Evolutionary conservation across 2,329 filamentous ascomycete species (phyloP).

Genomic region (Thermoascus crustaceus): DNA sequence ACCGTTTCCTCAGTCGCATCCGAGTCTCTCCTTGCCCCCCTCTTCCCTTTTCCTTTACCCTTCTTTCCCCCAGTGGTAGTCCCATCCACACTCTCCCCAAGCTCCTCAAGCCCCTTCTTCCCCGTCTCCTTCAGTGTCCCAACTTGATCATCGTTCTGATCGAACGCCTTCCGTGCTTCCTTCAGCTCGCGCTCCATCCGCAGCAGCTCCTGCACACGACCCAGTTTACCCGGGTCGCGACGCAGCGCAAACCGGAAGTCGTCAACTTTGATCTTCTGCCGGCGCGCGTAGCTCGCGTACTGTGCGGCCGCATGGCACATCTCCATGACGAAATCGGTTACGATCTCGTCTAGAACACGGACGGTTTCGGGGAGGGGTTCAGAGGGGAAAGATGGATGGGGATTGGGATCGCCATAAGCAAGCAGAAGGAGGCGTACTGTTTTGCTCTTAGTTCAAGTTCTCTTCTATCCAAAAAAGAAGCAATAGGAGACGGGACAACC

Average conservation of each 20-base stretch:
- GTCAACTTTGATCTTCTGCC: slow-evolving; percentile 96
- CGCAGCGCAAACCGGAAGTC: slow-evolving; percentile 94
- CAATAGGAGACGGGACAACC: neutral
- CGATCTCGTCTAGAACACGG: slow-evolving; percentile 83
- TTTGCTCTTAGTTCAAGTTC: slow-evolving; percentile 3
- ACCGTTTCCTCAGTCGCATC: slow-evolving; percentile 29
- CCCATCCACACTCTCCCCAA: slow-evolving; percentile 18
- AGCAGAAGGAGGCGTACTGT: slow-evolving; percentile 36
- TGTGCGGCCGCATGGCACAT: slow-evolving; percentile 84
- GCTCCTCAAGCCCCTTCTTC: slow-evolving; percentile 26
- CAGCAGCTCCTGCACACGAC: slow-evolving; percentile 80
- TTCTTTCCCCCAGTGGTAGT: slow-evolving; percentile 23
- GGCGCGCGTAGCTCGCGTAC: slow-evolving; percentile 73
- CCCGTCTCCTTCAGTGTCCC: slow-evolving; percentile 28
- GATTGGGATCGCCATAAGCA: slow-evolving; percentile 38
- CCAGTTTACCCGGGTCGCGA: slow-evolving; percentile 74
- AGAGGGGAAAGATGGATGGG: slow-evolving; percentile 57
- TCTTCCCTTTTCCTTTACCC: slow-evolving; percentile 30
- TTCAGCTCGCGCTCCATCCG: slow-evolving; percentile 84
- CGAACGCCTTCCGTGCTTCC: slow-evolving; percentile 59
- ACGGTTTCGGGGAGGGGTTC: slow-evolving; percentile 76
- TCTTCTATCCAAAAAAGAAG: slow-evolving; percentile 1
- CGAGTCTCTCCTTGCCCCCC: slow-evolving; percentile 21
- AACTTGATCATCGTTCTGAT: slow-evolving; percentile 38
- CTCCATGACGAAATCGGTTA: slow-evolving; percentile 94